Evolutionary conservation across 1,284 basidiomycete genomes (phyloP).

Genomic region (Ustilago shanxiensis): DNA sequence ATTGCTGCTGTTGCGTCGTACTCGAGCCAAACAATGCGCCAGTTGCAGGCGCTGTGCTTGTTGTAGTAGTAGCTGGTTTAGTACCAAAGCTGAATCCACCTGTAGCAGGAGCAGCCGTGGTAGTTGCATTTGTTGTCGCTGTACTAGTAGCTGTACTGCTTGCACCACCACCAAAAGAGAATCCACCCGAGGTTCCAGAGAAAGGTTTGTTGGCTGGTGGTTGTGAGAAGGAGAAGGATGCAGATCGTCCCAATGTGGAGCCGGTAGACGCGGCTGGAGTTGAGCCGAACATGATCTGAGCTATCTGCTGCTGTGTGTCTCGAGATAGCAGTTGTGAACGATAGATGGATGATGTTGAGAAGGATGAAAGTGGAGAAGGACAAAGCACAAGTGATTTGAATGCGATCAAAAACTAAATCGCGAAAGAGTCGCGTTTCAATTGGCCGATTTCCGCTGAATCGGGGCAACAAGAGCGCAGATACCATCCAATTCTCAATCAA

Average conservation of each 20-base stretch:
- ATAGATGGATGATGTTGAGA: background rate
- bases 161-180: conserved; percentile 38
- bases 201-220: conserved; percentile 52
- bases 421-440: background rate
- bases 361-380: background rate
- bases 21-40: conserved; percentile 45
- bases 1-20: conserved; percentile 17
- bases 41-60: conserved; percentile 27
- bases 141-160: conserved; percentile 17
- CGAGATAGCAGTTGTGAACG: background rate
- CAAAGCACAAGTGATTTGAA: too few species aligned
- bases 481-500: background rate
- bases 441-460: background rate
- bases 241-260: conserved; percentile 45
- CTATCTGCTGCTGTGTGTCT: background rate
- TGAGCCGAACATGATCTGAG: conserved; percentile 54
- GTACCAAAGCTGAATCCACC: conserved; percentile 55
- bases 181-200: conserved; percentile 47
- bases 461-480: background rate
- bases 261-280: conserved; percentile 32
- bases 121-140: conserved; percentile 17
- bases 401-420: background rate
- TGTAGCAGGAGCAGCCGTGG: conserved; percentile 26
- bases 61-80: conserved; percentile 21
- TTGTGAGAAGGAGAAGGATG: conserved; percentile 54